Evolutionary conservation across 345 rosid genomes (phyloP).

Genomic region (Trapa incisa): DNA sequence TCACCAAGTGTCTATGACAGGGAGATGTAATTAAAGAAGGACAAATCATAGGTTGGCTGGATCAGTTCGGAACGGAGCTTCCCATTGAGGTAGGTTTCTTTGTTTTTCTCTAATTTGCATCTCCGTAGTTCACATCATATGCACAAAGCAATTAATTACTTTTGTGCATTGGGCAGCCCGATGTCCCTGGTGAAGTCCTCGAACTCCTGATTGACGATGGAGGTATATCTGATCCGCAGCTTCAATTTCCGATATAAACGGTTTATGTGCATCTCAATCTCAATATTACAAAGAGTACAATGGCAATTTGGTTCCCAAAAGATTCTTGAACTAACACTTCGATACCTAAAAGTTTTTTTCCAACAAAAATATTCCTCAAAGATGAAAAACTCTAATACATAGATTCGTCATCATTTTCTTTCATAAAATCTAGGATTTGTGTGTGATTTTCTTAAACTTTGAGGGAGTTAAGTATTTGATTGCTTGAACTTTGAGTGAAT

Average conservation of each 20-base stretch:
- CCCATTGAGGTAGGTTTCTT: constrained; percentile 59
- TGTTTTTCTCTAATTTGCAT: neutral
- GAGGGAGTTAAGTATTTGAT: neutral
- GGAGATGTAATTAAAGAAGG: constrained; percentile 80
- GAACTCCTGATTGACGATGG: constrained; percentile 73
- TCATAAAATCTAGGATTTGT: too few species aligned
- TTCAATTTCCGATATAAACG: neutral
- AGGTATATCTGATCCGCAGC: constrained; percentile 33
- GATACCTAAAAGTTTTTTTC: too few species aligned
- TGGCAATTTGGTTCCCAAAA: too few species aligned
- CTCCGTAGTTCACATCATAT: neutral
- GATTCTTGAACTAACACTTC: too few species aligned
- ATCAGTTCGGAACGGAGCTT: constrained; percentile 65
- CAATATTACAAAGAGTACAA: neutral
- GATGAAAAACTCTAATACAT: too few species aligned
- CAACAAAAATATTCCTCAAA: too few species aligned
- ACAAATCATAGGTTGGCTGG: constrained; percentile 74
- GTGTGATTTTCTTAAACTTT: too few species aligned
- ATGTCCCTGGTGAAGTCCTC: constrained; percentile 76
- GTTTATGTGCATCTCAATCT: neutral
- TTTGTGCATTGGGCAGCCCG: constrained; percentile 53
- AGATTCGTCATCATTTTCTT: too few species aligned
- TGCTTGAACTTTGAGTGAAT: neutral
- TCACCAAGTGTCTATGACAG: constrained; percentile 22
- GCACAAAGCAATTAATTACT: neutral